phyloP scores from a whole-genome alignment of 257 asterid species.

The Agastache rugosa region DNA sequence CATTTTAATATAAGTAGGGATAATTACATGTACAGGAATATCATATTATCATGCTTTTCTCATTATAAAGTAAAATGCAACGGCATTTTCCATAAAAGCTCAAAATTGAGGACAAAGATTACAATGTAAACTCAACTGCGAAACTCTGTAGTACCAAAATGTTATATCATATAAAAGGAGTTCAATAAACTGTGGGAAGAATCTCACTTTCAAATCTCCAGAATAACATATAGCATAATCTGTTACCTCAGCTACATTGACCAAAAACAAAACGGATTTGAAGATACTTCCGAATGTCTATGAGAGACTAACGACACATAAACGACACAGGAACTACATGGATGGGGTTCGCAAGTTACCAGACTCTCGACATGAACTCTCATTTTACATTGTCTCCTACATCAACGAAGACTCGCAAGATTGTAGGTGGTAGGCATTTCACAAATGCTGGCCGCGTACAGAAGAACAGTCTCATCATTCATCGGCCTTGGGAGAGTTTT shows the following conservation, averaged over 20 bases:
- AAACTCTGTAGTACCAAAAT: slow-evolving; percentile 10
- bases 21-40: background rate
- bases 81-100: background rate
- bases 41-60: background rate
- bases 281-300: slow-evolving; percentile 30
- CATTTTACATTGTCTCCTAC: background rate
- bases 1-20: background rate
- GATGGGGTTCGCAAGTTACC: slow-evolving; percentile 6
- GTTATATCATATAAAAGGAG: slow-evolving; percentile 22
- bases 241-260: slow-evolving; percentile 9
- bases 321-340: slow-evolving; percentile 26
- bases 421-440: background rate
- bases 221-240: slow-evolving; percentile 27
- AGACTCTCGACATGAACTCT: slow-evolving; percentile 18
- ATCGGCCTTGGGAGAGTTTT: slow-evolving; percentile 73
- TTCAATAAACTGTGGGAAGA: slow-evolving; percentile 18
- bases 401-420: background rate
- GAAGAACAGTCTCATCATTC: slow-evolving; percentile 34
- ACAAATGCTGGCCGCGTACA: background rate
- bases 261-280: slow-evolving; percentile 16
- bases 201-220: slow-evolving; percentile 23
- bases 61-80: background rate
- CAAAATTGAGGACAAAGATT: background rate
- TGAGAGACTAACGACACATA: slow-evolving; percentile 30
- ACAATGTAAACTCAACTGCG: background rate